Evolutionary conservation across 495 filamentous ascomycete species (phyloP), one percentile per base, ranked within the genome.

Genomic region (Xylaria flabelliformis): DNA sequence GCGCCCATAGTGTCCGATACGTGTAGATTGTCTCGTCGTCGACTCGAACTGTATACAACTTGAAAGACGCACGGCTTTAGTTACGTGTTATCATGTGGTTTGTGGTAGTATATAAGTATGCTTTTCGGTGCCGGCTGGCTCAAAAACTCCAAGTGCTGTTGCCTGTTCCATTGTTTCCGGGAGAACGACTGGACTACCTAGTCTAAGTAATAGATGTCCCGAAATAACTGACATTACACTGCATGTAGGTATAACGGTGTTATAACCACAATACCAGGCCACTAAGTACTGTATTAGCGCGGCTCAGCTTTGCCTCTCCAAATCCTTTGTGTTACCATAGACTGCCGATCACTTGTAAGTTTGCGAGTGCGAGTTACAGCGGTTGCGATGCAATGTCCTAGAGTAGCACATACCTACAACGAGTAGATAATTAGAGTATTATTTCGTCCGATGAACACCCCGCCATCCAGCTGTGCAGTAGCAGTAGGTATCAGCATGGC

Each of bases 401-500:
- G n/a, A 29, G 51, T 50, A 50, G 46, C 6, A 50, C 36, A 39
- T 39, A n/a, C n/a, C n/a, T n/a, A 8, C 36, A 39, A 8, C 6
- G 36, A 17, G 46, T 50, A 50, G 4, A 19, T 50, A 50, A 1
- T n/a, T 48, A 48, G 15, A 17, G 15, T 48, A 50, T 21, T 50
- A n/a, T 24, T 53, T 39, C 64, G 46, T 67, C 64, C 46, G 41
- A 50, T 65, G 63, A 65, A 50, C 63, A 36, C 48, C 46, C 48
- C 65, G 50, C 65, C 65, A n/a, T 50, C 34, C 65, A 42, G 65
- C 48, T 42, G 65, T 50, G 50, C 50, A 55, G 65, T 50, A 66
- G 7, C 42, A 50, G 41, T n/a, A n/a, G n/a, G n/a, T 50, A 55
- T 50, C 64, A 65, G 15, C 42, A 50, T 55, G 46, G 17, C 64